Conservation (phyloP, 2,329 filamentous ascomycete species). For the Aspergillus sp. region DNA sequence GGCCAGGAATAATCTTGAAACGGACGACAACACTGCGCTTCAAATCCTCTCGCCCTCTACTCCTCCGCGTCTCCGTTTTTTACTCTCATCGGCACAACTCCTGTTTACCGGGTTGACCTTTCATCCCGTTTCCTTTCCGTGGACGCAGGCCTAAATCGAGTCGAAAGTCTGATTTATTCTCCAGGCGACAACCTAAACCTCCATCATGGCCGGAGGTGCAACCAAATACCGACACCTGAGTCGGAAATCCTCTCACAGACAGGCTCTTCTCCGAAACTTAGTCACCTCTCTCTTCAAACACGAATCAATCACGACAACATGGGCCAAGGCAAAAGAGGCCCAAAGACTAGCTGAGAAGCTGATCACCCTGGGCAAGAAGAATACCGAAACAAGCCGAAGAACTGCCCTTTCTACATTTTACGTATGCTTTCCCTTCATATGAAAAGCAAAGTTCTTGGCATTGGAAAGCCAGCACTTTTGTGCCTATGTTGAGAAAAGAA, state of each 20-base stretch:
- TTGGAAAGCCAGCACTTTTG: background rate
- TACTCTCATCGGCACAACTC: background rate
- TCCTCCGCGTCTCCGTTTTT: background rate
- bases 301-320: conserved; percentile 93
- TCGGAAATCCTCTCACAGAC: conserved; percentile 81
- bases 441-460: background rate
- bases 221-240: conserved; percentile 87
- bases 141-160: background rate
- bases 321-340: conserved; percentile 94
- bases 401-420: conserved; percentile 80
- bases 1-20: background rate
- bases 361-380: conserved; percentile 89
- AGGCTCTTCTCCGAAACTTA: conserved; percentile 90
- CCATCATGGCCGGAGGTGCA: conserved; percentile 75
- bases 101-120: background rate
- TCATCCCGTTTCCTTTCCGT: too few species aligned
- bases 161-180: background rate
- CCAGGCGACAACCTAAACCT: background rate
- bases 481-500: background rate
- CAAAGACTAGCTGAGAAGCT: conserved; percentile 92
- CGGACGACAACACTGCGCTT: conserved; percentile 1
- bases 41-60: background rate
- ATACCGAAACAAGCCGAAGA: conserved; percentile 76
- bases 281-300: conserved; percentile 92
- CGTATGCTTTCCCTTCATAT: conserved; percentile 55